Percentiles rank a stretch among this genome's conserved stretches.
phyloP scores from a whole-genome alignment of 352 stramenopile species.

The Pythium volutum region DNA sequence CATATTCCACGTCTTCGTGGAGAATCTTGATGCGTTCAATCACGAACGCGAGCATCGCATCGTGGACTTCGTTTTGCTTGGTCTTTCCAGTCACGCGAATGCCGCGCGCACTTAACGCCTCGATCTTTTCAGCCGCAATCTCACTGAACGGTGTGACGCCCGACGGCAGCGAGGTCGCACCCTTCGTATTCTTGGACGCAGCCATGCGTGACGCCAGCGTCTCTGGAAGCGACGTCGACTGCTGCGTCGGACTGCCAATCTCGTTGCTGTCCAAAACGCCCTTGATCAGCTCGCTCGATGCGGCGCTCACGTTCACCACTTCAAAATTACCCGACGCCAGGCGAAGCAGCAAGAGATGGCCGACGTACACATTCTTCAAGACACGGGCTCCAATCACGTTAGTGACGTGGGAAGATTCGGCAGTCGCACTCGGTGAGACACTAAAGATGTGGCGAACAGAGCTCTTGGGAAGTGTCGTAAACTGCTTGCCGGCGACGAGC shows the following conservation, averaged over 20 bases:
- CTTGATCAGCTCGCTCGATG: constrained; percentile 70
- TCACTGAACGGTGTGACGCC: constrained; percentile 48
- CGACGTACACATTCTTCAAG: constrained; percentile 75
- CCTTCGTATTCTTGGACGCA: constrained; percentile 24
- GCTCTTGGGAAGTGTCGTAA: constrained; percentile 56
- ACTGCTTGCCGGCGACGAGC: constrained; percentile 56
- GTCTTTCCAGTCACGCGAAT: constrained; percentile 69
- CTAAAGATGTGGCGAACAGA: constrained; percentile 77
- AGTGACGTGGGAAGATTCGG: constrained; percentile 15
- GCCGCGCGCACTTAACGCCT: constrained; percentile 44
- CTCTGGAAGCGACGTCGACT: constrained; percentile 39
- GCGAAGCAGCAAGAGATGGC: constrained; percentile 70
- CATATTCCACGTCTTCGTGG: constrained; percentile 74
- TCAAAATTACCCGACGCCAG: constrained; percentile 71
- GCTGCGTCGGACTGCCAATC: constrained; percentile 12
- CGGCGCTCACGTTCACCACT: constrained; percentile 74
- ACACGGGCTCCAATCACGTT: constrained; percentile 66
- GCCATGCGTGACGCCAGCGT: constrained; percentile 56
- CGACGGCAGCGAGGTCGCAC: constrained; percentile 21
- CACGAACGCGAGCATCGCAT: constrained; percentile 69
- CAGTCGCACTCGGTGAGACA: constrained; percentile 39
- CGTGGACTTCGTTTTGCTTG: constrained; percentile 57
- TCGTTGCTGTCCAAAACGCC: constrained; percentile 40
- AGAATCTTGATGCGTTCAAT: constrained; percentile 73
- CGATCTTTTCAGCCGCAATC: constrained; percentile 63